phyloP scores from a whole-genome alignment of 208 protist genomes.

The Acanthamoeba castellanii region DNA sequence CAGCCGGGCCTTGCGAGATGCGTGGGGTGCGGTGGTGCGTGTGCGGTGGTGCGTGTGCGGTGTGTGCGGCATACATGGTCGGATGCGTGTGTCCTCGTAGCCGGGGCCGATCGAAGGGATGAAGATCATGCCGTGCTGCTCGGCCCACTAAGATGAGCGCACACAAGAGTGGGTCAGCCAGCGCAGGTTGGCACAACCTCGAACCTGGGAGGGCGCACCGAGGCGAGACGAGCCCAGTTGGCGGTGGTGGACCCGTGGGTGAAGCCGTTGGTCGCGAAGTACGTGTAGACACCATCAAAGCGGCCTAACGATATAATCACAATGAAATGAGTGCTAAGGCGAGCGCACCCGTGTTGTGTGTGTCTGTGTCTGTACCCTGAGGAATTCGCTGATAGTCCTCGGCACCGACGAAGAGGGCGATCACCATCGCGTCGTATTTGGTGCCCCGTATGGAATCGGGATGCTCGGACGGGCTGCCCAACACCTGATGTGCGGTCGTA shows the following conservation, averaged over 20 bases:
- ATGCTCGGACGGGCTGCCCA: not conserved
- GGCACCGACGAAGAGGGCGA: slow-evolving; percentile 75
- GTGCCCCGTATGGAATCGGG: slow-evolving; percentile 74
- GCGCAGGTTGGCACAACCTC: not conserved
- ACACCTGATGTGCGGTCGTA: not conserved
- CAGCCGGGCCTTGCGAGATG: too few species aligned
- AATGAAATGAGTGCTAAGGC: not conserved
- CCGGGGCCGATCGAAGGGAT: slow-evolving; percentile 86
- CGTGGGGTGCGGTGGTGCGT: too few species aligned
- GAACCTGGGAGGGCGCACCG: not conserved
- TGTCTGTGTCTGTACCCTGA: not conserved
- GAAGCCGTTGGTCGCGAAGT: slow-evolving; percentile 88
- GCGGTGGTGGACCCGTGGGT: slow-evolving; percentile 78
- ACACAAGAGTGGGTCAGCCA: not conserved
- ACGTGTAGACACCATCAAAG: slow-evolving; percentile 90
- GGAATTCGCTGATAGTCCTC: not conserved
- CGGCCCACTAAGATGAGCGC: slow-evolving; percentile 1
- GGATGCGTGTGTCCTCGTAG: slow-evolving; percentile 86
- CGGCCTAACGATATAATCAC: slow-evolving; percentile 50
- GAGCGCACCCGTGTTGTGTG: too few species aligned
- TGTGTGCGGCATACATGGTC: slow-evolving; percentile 84
- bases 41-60: not conserved
- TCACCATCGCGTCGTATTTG: slow-evolving; percentile 79
- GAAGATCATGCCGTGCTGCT: slow-evolving; percentile 73
- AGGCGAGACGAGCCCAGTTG: slow-evolving; percentile 82